These are phyloP conservation scores for Penicillium sp. DNA, from an alignment of 2,329 filamentous ascomycete genomes.

Conservation along the genomic window DNA sequence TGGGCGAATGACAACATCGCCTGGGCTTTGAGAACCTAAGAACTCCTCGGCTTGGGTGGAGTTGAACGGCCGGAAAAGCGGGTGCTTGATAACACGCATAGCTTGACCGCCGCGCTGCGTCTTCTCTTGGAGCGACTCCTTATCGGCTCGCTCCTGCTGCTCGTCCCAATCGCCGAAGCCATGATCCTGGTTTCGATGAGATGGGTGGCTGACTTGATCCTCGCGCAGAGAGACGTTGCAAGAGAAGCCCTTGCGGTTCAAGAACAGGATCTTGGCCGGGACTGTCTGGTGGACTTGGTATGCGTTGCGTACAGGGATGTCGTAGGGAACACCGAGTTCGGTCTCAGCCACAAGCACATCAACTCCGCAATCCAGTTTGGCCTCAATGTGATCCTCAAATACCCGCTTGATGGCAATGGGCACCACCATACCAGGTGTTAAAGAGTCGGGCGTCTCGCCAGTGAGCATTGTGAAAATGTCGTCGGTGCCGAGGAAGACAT, in stretches of 20 bases:
- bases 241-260: slow-evolving; percentile 82
- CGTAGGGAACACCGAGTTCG: slow-evolving; percentile 72
- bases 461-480: slow-evolving; percentile 97
- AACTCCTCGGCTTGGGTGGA: slow-evolving; percentile 90
- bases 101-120: slow-evolving; percentile 81
- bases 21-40: slow-evolving; percentile 77
- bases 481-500: slow-evolving; percentile 66
- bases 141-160: slow-evolving; percentile 74
- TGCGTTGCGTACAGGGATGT: slow-evolving; percentile 67
- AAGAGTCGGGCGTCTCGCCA: slow-evolving; percentile 80
- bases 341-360: slow-evolving; percentile 82
- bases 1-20: slow-evolving; percentile 91
- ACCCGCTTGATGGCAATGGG: slow-evolving; percentile 84
- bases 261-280: slow-evolving; percentile 80
- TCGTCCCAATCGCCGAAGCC: slow-evolving; percentile 85
- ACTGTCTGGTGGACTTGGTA: slow-evolving; percentile 79
- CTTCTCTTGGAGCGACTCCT: slow-evolving; percentile 80
- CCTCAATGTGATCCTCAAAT: slow-evolving; percentile 89
- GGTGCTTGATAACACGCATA: slow-evolving; percentile 95
- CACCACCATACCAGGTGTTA: slow-evolving; percentile 88
- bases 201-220: slow-evolving; percentile 72
- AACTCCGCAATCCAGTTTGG: slow-evolving; percentile 89
- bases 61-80: slow-evolving; percentile 92
- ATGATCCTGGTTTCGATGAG: slow-evolving; percentile 67
- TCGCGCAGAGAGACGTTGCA: slow-evolving; percentile 84